A percentile compares a stretch with the other conserved stretches of the same genome.
These are phyloP conservation scores for Blastomyces parvus DNA, from an alignment of 2,329 filamentous ascomycete genomes.

Conservation along the genomic window DNA sequence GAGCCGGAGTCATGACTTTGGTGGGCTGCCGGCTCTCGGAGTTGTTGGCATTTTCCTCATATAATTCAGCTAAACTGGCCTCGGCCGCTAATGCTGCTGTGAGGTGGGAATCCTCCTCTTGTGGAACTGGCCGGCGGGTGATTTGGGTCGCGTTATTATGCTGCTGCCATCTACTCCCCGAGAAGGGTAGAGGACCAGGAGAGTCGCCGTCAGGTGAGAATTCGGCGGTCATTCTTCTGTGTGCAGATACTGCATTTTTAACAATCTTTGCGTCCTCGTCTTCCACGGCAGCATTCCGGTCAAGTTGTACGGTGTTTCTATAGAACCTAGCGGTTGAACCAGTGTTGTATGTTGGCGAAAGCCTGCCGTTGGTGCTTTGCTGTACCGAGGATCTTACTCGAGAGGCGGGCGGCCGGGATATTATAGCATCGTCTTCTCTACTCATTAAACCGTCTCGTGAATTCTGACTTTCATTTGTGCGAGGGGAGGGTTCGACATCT, in stretches of 20 bases:
- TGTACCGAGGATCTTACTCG: neutral
- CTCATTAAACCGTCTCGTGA: conserved; percentile 43
- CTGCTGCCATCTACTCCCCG: neutral
- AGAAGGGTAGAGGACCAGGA: neutral
- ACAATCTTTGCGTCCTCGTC: conserved; percentile 6
- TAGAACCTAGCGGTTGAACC: neutral
- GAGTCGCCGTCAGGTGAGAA: neutral
- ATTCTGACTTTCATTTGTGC: conserved; percentile 45
- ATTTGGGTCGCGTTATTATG: neutral
- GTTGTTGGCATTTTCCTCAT: conserved; percentile 31
- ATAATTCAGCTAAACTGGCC: conserved; percentile 39
- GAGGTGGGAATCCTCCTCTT: neutral
- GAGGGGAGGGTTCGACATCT: conserved; percentile 40
- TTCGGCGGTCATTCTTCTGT: conserved; percentile 1
- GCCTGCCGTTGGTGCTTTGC: neutral
- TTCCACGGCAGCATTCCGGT: neutral
- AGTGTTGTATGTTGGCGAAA: neutral
- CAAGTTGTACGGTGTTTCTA: conserved; percentile 1
- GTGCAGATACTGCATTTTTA: conserved; percentile 1
- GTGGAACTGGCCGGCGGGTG: neutral
- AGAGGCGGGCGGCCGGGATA: neutral
- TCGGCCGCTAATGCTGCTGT: conserved; percentile 31
- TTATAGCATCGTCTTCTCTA: conserved; percentile 2
- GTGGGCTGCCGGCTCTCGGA: conserved; percentile 40
- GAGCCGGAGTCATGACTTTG: conserved; percentile 82